These are phyloP conservation scores for Boletus pseudopeckii DNA, from an alignment of 768 basidiomycete species.

Conservation along the genomic window DNA sequence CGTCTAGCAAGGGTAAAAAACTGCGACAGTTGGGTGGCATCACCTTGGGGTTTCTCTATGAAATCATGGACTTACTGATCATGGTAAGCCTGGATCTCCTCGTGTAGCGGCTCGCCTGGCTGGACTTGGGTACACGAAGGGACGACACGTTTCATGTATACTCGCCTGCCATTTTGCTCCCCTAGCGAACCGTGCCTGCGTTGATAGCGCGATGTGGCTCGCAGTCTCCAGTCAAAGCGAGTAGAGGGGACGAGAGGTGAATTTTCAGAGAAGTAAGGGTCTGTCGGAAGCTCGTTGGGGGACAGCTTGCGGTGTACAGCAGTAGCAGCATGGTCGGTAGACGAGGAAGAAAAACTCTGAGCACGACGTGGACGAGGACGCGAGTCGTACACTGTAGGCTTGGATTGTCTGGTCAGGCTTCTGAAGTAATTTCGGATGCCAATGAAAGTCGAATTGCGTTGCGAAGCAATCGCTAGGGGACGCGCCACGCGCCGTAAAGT, in stretches of 20 bases:
- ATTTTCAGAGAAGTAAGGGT: conserved; percentile 29
- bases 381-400: background rate
- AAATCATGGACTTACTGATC: conserved; percentile 40
- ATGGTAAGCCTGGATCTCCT: conserved; percentile 52
- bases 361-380: background rate
- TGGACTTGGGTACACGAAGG: conserved; percentile 34
- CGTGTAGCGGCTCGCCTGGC: conserved; percentile 42
- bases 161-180: conserved; percentile 13
- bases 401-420: conserved; percentile 10
- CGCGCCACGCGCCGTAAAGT: background rate
- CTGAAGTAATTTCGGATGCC: conserved; percentile 31
- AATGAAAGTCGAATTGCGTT: conserved; percentile 26
- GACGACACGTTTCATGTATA: conserved; percentile 37
- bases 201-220: conserved; percentile 45
- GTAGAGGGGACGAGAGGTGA: conserved; percentile 25
- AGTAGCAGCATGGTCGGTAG: background rate
- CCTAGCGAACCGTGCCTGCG: conserved; percentile 11
- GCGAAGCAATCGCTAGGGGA: conserved; percentile 5
- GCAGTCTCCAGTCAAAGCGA: conserved; percentile 61
- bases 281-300: conserved; percentile 23
- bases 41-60: too few species aligned
- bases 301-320: conserved; percentile 14
- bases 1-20: conserved; percentile 45
- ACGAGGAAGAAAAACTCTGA: conserved; percentile 19
- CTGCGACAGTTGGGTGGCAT: conserved; percentile 26